phyloP scores from a whole-genome alignment of 2,329 filamentous ascomycete genomes.

The Aspergillus neotritici region DNA sequence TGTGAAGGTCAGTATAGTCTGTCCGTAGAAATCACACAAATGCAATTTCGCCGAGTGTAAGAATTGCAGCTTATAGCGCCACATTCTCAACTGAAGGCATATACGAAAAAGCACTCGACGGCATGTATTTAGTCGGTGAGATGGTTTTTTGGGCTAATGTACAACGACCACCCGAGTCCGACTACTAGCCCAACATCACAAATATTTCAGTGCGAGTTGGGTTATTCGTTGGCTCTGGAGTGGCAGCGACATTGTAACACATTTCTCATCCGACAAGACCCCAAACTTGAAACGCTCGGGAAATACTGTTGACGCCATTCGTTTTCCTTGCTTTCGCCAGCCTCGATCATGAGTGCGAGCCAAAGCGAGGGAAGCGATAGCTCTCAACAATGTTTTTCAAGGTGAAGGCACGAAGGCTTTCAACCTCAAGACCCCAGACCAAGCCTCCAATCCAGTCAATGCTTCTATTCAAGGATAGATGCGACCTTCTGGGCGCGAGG shows the following conservation, averaged over 20 bases:
- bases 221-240: conserved; percentile 10
- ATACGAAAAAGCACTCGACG: conserved; percentile 66
- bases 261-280: conserved; percentile 75
- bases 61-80: conserved; percentile 85
- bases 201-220: conserved; percentile 27
- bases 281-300: conserved; percentile 48
- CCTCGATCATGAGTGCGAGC: conserved; percentile 8
- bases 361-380: conserved; percentile 24
- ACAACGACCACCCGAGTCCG: background rate
- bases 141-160: conserved; percentile 21
- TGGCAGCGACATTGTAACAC: conserved; percentile 27
- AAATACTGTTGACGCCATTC: conserved; percentile 47
- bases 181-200: conserved; percentile 22
- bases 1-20: conserved; percentile 73
- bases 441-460: conserved; percentile 52
- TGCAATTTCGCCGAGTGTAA: conserved; percentile 70
- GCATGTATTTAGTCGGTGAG: conserved; percentile 76
- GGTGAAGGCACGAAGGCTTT: conserved; percentile 61
- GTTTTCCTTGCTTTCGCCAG: conserved; percentile 6
- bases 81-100: conserved; percentile 75
- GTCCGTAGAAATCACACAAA: conserved; percentile 60
- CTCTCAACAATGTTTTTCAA: conserved; percentile 67
- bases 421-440: conserved; percentile 71
- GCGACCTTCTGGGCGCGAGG: conserved; percentile 22
- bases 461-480: conserved; percentile 30